phyloP scores from a whole-genome alignment of 495 filamentous ascomycete genomes.

The Podospora conica region DNA sequence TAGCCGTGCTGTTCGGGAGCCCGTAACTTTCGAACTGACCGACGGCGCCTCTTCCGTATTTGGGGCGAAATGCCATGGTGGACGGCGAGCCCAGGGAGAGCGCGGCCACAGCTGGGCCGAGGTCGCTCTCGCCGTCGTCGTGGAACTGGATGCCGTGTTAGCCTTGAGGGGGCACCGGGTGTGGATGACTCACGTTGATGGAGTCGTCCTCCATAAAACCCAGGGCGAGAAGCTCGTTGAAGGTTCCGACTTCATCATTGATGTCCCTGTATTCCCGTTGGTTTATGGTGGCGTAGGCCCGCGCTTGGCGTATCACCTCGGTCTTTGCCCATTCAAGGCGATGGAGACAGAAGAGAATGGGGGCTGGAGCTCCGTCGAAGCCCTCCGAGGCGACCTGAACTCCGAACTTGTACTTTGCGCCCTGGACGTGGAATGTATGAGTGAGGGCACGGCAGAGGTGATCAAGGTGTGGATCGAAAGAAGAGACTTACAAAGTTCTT shows the following conservation, averaged over 20 bases:
- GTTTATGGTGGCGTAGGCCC: conserved; percentile 5
- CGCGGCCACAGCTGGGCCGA: conserved; percentile 71
- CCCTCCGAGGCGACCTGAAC: conserved; percentile 57
- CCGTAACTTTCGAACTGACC: conserved; percentile 28
- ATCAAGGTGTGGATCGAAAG: background rate
- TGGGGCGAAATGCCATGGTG: conserved; percentile 65
- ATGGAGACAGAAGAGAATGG: conserved; percentile 51
- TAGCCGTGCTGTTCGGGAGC: conserved; percentile 18
- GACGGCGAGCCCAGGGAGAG: conserved; percentile 66
- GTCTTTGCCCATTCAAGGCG: conserved; percentile 57
- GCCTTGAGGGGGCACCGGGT: background rate
- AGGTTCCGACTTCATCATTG: conserved; percentile 29
- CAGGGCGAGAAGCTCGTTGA: conserved; percentile 71
- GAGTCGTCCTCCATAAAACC: conserved; percentile 67
- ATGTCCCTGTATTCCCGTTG: conserved; percentile 10
- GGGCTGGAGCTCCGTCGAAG: conserved; percentile 55
- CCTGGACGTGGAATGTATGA: conserved; percentile 41
- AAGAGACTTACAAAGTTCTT: conserved; percentile 60
- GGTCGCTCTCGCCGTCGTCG: conserved; percentile 72
- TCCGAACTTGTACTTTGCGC: conserved; percentile 77
- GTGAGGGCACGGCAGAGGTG: background rate
- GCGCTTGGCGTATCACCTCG: conserved; percentile 31
- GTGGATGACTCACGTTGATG: conserved; percentile 53
- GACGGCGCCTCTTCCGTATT: conserved; percentile 44
- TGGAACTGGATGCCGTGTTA: conserved; percentile 54